Evolutionary conservation across 345 rosid genomes (phyloP), one percentile per base, ranked within the genome.

Genomic region (Firmiana major): DNA sequence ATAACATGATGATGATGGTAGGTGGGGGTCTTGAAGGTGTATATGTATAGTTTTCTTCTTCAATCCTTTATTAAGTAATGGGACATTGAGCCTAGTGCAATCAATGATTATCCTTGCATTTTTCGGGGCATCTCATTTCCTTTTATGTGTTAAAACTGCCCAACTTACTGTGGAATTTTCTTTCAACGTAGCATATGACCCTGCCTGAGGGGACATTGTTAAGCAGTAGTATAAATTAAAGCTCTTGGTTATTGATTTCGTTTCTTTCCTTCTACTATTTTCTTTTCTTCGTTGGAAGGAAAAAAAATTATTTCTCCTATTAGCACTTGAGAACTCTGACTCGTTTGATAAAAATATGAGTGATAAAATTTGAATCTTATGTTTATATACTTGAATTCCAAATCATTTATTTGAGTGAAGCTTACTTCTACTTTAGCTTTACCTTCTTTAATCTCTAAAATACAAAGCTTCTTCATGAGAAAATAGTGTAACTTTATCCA

Each of bases 11-110:
- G 60, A 58, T 78, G 77, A 74, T 57, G 86, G 67, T 74, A 65
- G 84, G 79, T 76, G 26, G 59, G 80, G 72, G 79, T 73, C 68
- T 60, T 60, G 84, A 88, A 83, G 89, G 77, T 85, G 82, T 78
- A 84, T 85, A 86, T 87, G 90, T 83, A 84, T 84, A 87, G 73
- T 72, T 68, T 79, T 73, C 68, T 57, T 66, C 19, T 74, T 22
- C 42, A 53, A 73, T 63, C 83, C 78, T 80, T 73, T 31, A 74
- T 80, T 59, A 79, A 82, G 78, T 71, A 72, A 76, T 63, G 81
- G 72, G 76, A 71, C 81, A 79, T 57, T 62, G 72, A 63, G 80
- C 60, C 60, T 73, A 53, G 48, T 80, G 92, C 89, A 80, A 78
- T 80, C 81, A 79, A 49, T 77, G 31, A 75, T 62, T 77, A 79